A percentile compares a stretch with the other conserved stretches of the same genome.
Conservation (phyloP, 805 yeast genomes). For the Yamadazyma olivae region DNA sequence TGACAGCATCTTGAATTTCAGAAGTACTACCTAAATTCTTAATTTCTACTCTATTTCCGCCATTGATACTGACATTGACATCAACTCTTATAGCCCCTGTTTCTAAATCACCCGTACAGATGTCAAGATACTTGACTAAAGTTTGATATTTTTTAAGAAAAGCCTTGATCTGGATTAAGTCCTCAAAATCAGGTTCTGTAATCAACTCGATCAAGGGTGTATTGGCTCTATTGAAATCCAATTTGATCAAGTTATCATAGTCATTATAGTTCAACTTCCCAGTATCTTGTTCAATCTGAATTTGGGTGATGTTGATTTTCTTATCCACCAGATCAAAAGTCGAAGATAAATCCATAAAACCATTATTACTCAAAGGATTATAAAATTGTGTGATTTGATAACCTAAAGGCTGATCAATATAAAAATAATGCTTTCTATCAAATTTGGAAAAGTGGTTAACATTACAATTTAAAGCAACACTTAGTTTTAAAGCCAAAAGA, state of each 20-base stretch:
- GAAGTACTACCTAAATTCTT: conserved; percentile 85
- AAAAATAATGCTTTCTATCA: conserved; percentile 94
- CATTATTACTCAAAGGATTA: conserved; percentile 73
- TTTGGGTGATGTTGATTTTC: conserved; percentile 63
- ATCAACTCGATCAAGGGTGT: conserved; percentile 88
- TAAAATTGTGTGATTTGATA: conserved; percentile 93
- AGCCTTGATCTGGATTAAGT: conserved; percentile 63
- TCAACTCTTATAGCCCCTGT: conserved; percentile 95
- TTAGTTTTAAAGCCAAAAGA: conserved; percentile 66
- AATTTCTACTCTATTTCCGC: conserved; percentile 75
- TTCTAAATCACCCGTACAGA: conserved; percentile 89
- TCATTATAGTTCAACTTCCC: conserved; percentile 67
- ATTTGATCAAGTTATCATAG: conserved; percentile 36
- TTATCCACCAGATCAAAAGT: conserved; percentile 56
- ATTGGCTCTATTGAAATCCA: conserved; percentile 84
- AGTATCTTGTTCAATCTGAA: conserved; percentile 94
- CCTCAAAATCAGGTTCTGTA: conserved; percentile 80
- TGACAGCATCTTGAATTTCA: conserved; percentile 74
- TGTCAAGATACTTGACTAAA: conserved; percentile 60
- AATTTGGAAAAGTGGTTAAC: conserved; percentile 61
- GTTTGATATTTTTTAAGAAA: conserved; percentile 81
- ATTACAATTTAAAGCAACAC: conserved; percentile 61
- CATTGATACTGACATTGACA: conserved; percentile 81
- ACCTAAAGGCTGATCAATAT: conserved; percentile 95
- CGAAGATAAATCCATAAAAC: conserved; percentile 47